Base-by-base conservation (phyloP, 345 rosid genomes). In the Conringia planisiliqua region DNA sequence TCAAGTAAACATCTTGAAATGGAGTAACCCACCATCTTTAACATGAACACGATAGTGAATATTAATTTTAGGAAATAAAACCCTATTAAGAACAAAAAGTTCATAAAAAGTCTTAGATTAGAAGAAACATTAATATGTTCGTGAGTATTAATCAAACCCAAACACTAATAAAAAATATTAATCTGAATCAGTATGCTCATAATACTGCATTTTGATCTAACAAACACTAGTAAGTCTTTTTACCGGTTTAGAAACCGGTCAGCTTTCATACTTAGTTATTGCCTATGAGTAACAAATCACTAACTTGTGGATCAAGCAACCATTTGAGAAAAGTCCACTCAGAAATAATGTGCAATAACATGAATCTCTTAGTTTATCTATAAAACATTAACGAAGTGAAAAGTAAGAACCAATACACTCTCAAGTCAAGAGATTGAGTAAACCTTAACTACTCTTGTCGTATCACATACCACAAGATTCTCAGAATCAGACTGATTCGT, bases 391-490 rank as follows among this genome's bases (percentile, higher is more conserved):
- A 86, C 16, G 3, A 54, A 26, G 59, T 54, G 58, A 52, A 52
- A 9, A 26, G 35, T 12, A 52, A 24, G 33, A 52, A 33, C 0
- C n/a, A 12, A 13, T 5, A 7, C 29, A 20, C 33, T 26, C 4
- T 26, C 6, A 52, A 14, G 32, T 54, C 59, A 54, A 22, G 83
- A 62, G 71, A 90, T 72, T 5, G 89, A 79, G 57, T 85, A 94
- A 77, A 85, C 95, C 82, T 91, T 94, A 5, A 94, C 89, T 4
- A 94, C 88, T 81, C 87, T 91, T 7, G 95, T 84, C 46, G 98
- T 94, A 83, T 94, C 98, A 55, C 98, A 94, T 22, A 91, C 83
- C 43, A 94, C 76, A 17, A 94, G 90, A 79, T 94, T 94, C 65
- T 94, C 96, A 11, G 97, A 86, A 36, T 80, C 92, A 24, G 80